Conservation (phyloP, 176 grass and related monocot genomes). For the Otatea glauca region DNA sequence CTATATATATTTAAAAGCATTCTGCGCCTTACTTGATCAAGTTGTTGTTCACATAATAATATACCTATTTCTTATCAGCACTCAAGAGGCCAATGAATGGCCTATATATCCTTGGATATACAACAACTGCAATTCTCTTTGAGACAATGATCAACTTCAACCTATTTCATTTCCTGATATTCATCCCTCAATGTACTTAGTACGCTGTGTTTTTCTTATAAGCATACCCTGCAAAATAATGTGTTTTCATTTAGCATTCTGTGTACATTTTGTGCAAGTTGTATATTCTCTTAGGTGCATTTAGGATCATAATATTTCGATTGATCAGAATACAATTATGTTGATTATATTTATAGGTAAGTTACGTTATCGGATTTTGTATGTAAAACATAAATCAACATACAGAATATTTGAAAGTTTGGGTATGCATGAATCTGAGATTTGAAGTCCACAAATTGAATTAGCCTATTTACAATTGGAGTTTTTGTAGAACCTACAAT, state of each 20-base stretch:
- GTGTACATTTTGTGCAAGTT: slow-evolving; percentile 12
- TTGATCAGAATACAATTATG: slow-evolving; percentile 6
- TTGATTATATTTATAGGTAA: slow-evolving; percentile 23
- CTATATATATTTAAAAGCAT: slow-evolving; percentile 36
- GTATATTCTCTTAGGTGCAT: not conserved
- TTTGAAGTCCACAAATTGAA: not conserved
- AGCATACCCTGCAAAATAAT: slow-evolving; percentile 39
- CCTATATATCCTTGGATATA: slow-evolving; percentile 99
- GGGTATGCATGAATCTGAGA: not conserved
- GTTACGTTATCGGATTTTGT: not conserved
- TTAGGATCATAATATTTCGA: not conserved
- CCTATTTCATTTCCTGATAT: slow-evolving; percentile 95
- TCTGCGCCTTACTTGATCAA: slow-evolving; percentile 1
- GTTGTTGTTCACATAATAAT: slow-evolving; percentile 31
- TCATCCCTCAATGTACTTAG: slow-evolving; percentile 82
- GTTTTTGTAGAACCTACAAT: slow-evolving; percentile 7
- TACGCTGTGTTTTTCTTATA: slow-evolving; percentile 37
- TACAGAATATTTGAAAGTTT: not conserved
- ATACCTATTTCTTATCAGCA: slow-evolving; percentile 53
- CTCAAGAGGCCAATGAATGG: slow-evolving; percentile 78
- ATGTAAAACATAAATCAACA: not conserved
- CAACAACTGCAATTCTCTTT: slow-evolving; percentile 95
- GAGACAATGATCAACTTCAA: slow-evolving; percentile 86
- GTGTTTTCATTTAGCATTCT: not conserved
- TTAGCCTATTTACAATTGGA: not conserved